These are phyloP conservation scores for Rheum nobile DNA, from an alignment of 148 eudicot species.

Conservation along the genomic window DNA sequence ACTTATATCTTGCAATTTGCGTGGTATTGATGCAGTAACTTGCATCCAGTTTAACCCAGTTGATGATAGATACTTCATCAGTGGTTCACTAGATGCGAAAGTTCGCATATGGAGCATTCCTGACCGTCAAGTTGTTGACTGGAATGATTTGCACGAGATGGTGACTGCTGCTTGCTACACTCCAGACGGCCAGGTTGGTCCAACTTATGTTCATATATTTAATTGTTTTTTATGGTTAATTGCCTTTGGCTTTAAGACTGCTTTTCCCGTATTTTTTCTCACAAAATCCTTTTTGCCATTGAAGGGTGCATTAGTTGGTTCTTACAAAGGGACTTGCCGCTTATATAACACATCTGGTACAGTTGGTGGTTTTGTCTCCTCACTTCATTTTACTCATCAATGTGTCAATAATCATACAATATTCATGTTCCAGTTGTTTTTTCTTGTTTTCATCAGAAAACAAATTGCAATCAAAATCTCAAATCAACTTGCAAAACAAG, in stretches of 20 bases:
- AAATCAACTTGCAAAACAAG: slow-evolving; percentile 66
- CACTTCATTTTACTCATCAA: neutral
- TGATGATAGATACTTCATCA: slow-evolving; percentile 65
- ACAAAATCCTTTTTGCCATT: slow-evolving; percentile 10
- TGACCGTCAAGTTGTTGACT: slow-evolving; percentile 57
- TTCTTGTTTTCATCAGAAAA: slow-evolving; percentile 28
- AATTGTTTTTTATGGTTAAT: neutral
- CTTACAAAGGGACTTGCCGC: slow-evolving; percentile 88
- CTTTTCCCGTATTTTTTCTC: neutral
- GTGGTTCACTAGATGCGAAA: slow-evolving; percentile 91
- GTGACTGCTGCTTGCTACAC: slow-evolving; percentile 77
- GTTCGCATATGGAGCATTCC: slow-evolving; percentile 74
- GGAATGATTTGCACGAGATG: slow-evolving; percentile 79
- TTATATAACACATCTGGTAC: slow-evolving; percentile 68
- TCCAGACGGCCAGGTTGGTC: slow-evolving; percentile 74
- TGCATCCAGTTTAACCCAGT: slow-evolving; percentile 73
- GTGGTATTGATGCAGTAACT: slow-evolving; percentile 44
- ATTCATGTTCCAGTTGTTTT: neutral
- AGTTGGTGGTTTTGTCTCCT: neutral
- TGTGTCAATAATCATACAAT: neutral
- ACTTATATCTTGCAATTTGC: neutral
- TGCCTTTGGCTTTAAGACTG: neutral
- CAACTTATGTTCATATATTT: neutral
- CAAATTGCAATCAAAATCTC: slow-evolving; percentile 59
- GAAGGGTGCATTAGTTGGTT: slow-evolving; percentile 88